These are phyloP conservation scores for Leccinellum rugosiceps DNA, from an alignment of 768 basidiomycete genomes.

Conservation along the genomic window DNA sequence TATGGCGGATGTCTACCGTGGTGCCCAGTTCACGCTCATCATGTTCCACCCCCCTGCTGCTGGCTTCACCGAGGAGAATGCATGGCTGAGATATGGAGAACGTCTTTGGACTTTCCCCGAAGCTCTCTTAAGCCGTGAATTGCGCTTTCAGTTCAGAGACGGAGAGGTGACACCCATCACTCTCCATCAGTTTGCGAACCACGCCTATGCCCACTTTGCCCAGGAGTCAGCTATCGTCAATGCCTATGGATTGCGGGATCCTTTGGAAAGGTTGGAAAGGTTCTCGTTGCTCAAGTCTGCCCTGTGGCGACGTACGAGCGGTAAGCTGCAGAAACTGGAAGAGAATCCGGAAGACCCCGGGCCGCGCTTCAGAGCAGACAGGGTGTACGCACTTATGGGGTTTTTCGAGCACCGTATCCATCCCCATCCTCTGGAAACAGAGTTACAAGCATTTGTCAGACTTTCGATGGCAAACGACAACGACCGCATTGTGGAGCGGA, in stretches of 20 bases:
- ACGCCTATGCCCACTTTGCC: constrained; percentile 13
- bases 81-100: constrained; percentile 19
- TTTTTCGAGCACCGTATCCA: constrained; percentile 26
- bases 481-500: constrained; percentile 20
- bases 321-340: background rate
- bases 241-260: constrained; percentile 16
- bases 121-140: constrained; percentile 19
- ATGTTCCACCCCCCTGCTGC: constrained; percentile 4
- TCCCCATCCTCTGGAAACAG: constrained; percentile 15
- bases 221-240: constrained; percentile 24
- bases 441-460: constrained; percentile 20
- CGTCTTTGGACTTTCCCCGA: constrained; percentile 27
- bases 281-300: constrained; percentile 20
- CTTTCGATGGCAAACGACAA: constrained; percentile 26
- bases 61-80: background rate
- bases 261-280: constrained; percentile 23
- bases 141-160: constrained; percentile 14
- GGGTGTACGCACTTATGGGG: constrained; percentile 26
- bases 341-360: background rate
- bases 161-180: constrained; percentile 14
- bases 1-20: constrained; percentile 23
- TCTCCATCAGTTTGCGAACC: constrained; percentile 23
- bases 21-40: constrained; percentile 24
- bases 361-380: constrained; percentile 15
- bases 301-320: constrained; percentile 21